Evolutionary conservation across 2,329 filamentous ascomycete genomes (phyloP).

Genomic region (Pseudovirgaria hyperparasitica): DNA sequence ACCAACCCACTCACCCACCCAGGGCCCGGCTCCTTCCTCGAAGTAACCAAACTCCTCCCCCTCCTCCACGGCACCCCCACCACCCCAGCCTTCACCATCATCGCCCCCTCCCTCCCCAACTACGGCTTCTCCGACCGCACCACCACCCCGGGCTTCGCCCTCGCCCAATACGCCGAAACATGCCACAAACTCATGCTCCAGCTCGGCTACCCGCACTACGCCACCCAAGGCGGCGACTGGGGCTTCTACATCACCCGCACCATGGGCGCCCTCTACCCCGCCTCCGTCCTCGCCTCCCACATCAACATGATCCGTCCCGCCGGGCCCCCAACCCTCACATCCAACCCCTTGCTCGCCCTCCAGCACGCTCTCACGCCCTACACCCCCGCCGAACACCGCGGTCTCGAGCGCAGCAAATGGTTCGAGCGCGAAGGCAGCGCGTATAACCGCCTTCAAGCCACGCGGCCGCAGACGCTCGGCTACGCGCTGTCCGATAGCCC

Average conservation of each 20-base stretch:
- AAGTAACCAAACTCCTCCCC: constrained; percentile 49
- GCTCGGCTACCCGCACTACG: constrained; percentile 49
- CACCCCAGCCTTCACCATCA: constrained; percentile 38
- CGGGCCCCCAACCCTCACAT: constrained; percentile 34
- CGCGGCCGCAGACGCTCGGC: constrained; percentile 60
- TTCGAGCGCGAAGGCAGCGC: constrained; percentile 44
- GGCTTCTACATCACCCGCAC: constrained; percentile 52
- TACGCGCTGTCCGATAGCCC: constrained; percentile 59
- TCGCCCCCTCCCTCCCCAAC: constrained; percentile 43
- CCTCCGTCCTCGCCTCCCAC: constrained; percentile 46
- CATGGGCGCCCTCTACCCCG: constrained; percentile 47
- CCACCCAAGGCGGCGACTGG: constrained; percentile 56
- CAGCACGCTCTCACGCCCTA: constrained; percentile 44
- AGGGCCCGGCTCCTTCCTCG: constrained; percentile 56
- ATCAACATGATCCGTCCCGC: constrained; percentile 45
- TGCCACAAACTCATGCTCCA: constrained; percentile 56
- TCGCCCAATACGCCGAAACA: constrained; percentile 50
- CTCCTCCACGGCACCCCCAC: constrained; percentile 21
- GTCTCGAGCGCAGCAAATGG: constrained; percentile 42
- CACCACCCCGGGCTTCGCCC: constrained; percentile 42
- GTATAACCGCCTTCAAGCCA: constrained; percentile 49
- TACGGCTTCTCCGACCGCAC: constrained; percentile 41
- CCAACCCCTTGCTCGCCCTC: constrained; percentile 44
- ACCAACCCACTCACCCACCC: background rate
- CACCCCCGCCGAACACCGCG: constrained; percentile 36